phyloP scores from a whole-genome alignment of 148 eudicot genomes.

The Fagopyrum homotropicum region DNA sequence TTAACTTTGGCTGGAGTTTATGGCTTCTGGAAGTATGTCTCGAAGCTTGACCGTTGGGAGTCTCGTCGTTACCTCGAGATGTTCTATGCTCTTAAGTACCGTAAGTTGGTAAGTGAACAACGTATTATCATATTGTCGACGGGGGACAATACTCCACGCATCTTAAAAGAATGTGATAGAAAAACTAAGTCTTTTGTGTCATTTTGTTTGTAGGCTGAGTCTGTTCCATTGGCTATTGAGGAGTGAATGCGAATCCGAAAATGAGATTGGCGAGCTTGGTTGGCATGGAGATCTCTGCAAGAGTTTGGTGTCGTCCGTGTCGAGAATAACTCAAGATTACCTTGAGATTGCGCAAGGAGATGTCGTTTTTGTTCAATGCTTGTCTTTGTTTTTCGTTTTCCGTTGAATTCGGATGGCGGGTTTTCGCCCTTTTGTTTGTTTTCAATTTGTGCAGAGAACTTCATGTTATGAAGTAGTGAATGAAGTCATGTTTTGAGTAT shows the following conservation, averaged over 20 bases:
- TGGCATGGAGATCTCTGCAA: neutral
- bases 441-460: slow-evolving; percentile 1
- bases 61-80: slow-evolving; percentile 89
- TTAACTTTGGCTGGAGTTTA: slow-evolving; percentile 91
- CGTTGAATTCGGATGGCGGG: neutral
- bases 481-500: neutral
- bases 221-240: slow-evolving; percentile 76
- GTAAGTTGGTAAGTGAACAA: slow-evolving; percentile 54
- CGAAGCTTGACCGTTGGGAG: slow-evolving; percentile 88
- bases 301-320: slow-evolving; percentile 1
- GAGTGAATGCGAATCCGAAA: slow-evolving; percentile 13
- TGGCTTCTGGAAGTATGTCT: slow-evolving; percentile 95
- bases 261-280: neutral
- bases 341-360: slow-evolving; percentile 27
- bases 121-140: neutral
- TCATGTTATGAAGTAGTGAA: slow-evolving; percentile 1
- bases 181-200: too few relatives aligned
- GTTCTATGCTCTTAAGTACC: slow-evolving; percentile 92
- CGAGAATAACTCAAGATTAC: slow-evolving; percentile 23
- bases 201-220: slow-evolving; percentile 55
- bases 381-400: slow-evolving; percentile 15
- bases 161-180: neutral
- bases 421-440: neutral
- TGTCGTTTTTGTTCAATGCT: slow-evolving; percentile 17
- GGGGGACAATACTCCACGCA: too few relatives aligned